Evolutionary conservation across 495 filamentous ascomycete species (phyloP).

Genomic region (Trichocladium antarcticum): DNA sequence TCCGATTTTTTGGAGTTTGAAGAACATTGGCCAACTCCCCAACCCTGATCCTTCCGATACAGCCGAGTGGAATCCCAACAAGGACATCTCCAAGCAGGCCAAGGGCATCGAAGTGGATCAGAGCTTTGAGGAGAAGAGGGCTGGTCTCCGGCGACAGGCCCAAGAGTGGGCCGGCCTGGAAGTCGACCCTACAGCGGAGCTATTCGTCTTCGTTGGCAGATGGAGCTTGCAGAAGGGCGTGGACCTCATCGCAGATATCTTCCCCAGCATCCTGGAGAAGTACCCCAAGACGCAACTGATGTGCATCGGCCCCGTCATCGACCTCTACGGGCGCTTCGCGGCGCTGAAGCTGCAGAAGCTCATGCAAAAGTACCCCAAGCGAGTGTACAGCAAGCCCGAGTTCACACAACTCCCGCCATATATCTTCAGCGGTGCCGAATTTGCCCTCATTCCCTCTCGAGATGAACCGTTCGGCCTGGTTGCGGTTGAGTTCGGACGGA

Average conservation of each 20-base stretch:
- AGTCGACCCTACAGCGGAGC: conserved; percentile 53
- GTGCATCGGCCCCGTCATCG: conserved; percentile 62
- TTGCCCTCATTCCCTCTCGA: conserved; percentile 66
- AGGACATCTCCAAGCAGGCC: conserved; percentile 31
- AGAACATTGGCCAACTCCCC: conserved; percentile 57
- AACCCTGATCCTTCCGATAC: conserved; percentile 70
- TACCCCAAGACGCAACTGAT: conserved; percentile 58
- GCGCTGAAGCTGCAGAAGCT: conserved; percentile 59
- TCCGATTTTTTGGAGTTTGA: conserved; percentile 67
- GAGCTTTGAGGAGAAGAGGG: conserved; percentile 46
- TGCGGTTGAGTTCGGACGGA: conserved; percentile 69
- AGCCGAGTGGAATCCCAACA: conserved; percentile 51
- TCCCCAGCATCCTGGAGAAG: conserved; percentile 59
- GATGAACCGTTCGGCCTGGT: conserved; percentile 78
- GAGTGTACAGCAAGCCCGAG: conserved; percentile 66
- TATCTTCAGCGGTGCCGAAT: conserved; percentile 70
- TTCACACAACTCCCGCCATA: conserved; percentile 64
- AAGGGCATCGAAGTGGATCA: conserved; percentile 46
- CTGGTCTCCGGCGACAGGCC: conserved; percentile 51
- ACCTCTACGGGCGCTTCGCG: conserved; percentile 69
- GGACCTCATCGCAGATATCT: conserved; percentile 67
- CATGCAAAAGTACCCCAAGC: conserved; percentile 65
- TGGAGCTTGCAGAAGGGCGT: conserved; percentile 75
- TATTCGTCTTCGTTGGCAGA: conserved; percentile 68
- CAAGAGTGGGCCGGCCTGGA: conserved; percentile 68